Evolutionary conservation across 345 rosid genomes (phyloP).

Genomic region (Syzygium oleosum): DNA sequence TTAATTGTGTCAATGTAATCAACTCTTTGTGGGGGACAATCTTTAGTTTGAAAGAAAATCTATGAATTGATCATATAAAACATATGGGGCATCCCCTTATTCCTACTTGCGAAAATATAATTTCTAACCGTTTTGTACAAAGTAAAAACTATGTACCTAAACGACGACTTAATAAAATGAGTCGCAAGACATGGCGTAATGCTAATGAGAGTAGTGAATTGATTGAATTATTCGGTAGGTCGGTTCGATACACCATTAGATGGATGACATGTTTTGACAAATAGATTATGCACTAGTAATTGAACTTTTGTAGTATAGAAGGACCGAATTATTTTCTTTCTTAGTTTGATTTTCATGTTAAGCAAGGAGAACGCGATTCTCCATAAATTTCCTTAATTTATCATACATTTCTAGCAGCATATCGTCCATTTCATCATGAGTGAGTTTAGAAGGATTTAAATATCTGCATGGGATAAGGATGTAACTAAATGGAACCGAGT

Average conservation of each 20-base stretch:
- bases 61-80: neutral
- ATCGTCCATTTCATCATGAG: neutral
- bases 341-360: neutral
- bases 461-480: no score
- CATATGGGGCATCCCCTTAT: neutral
- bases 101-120: neutral
- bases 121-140: neutral
- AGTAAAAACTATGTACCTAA: neutral
- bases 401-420: neutral
- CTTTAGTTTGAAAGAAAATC: neutral
- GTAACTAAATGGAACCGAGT: no score
- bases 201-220: neutral
- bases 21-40: neutral
- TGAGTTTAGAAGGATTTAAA: neutral
- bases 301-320: neutral
- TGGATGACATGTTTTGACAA: neutral
- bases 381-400: neutral
- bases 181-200: neutral
- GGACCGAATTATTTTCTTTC: neutral
- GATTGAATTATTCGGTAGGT: fast-evolving
- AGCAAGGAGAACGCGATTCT: neutral
- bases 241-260: neutral
- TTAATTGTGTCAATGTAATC: no score
- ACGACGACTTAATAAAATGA: neutral
- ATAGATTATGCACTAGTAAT: neutral